Base-by-base conservation (phyloP, 2,329 filamentous ascomycete genomes). In the Davidsoniella virescens region DNA sequence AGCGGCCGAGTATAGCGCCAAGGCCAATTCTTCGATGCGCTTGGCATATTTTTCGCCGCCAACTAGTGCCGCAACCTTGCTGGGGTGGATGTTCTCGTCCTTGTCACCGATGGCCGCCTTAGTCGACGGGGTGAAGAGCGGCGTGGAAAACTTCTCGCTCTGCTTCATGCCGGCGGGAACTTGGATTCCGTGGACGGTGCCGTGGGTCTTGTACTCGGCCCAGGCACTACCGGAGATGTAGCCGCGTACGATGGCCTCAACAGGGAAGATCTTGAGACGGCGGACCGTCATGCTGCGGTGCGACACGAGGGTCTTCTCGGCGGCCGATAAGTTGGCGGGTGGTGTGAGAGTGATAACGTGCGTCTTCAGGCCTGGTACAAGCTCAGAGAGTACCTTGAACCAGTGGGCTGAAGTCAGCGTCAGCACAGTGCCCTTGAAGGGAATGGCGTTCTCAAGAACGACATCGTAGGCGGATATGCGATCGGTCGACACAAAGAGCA, bases 381-480 rank as follows among this genome's bases (percentile, higher is more conserved):
- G 62, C 36, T 64, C 58, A 4, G 65, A 58, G 46, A 72, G 66
- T 14, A 73, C 66, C 37, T 62, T 59, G 63, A 78, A 77, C 74
- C 74, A 78, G 58, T 74, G 69, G 12, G 69, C 68, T 47, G 63
- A 68, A 37, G 65, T 57, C 44, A 63, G 59, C 25, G 68, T 72
- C 46, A 76, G 65, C 47, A 76, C 64, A 52, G 63, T 62, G 56
- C 75, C 75, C 66, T 78, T 78, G 60, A 67, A 60, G 43, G 69
- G 67, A 47, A 75, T 68, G 55, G 69, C 69, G 59, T 92, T 95
- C 59, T 76, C 69, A 72, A 94, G 80, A 58, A 94, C 78, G 58
- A 93, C 87, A 73, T 96, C 90, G 70, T 90, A 96, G 51, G 92
- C 92, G 20, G 87, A 94, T 63, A 95, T 92, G 57, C 92, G 82